phyloP scores from a whole-genome alignment of 306 rosid species.

The Trifolium dubium region DNA sequence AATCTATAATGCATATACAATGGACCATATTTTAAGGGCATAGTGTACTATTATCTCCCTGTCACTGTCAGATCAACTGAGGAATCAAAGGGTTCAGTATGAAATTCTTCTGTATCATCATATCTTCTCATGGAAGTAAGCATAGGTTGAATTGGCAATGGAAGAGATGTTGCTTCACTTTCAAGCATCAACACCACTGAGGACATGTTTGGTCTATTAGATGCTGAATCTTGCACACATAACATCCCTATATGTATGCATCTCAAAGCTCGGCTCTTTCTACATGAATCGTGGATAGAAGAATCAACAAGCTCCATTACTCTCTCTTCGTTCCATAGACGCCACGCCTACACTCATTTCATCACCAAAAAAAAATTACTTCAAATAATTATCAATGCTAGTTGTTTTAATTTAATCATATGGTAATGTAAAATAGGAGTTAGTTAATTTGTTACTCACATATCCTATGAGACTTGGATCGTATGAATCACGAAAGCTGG shows the following conservation, averaged over 20 bases:
- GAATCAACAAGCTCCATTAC: slow-evolving; percentile 72
- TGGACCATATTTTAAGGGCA: neutral
- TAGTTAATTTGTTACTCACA: slow-evolving; percentile 69
- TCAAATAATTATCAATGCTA: neutral
- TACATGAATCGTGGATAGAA: slow-evolving; percentile 53
- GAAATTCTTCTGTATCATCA: slow-evolving; percentile 52
- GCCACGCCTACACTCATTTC: slow-evolving; percentile 74
- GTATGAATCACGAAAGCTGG: slow-evolving; percentile 65
- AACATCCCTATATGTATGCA: slow-evolving; percentile 80
- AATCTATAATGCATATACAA: neutral
- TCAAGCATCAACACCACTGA: slow-evolving; percentile 79
- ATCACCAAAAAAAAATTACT: slow-evolving; percentile 16
- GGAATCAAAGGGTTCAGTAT: slow-evolving; percentile 51
- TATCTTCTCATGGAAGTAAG: slow-evolving; percentile 63
- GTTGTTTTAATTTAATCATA: neutral
- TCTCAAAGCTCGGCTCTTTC: slow-evolving; percentile 54
- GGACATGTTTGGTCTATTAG: slow-evolving; percentile 75
- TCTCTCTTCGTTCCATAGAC: slow-evolving; percentile 70
- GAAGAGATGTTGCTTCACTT: slow-evolving; percentile 70
- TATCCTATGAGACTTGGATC: slow-evolving; percentile 70
- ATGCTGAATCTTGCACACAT: slow-evolving; percentile 87
- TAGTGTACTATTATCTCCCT: slow-evolving; percentile 57
- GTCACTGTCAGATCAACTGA: slow-evolving; percentile 61
- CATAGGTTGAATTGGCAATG: slow-evolving; percentile 65
- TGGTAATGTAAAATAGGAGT: neutral